Conservation (phyloP, 2,329 filamentous ascomycete genomes). For the Fusarium pseudonygamai region DNA sequence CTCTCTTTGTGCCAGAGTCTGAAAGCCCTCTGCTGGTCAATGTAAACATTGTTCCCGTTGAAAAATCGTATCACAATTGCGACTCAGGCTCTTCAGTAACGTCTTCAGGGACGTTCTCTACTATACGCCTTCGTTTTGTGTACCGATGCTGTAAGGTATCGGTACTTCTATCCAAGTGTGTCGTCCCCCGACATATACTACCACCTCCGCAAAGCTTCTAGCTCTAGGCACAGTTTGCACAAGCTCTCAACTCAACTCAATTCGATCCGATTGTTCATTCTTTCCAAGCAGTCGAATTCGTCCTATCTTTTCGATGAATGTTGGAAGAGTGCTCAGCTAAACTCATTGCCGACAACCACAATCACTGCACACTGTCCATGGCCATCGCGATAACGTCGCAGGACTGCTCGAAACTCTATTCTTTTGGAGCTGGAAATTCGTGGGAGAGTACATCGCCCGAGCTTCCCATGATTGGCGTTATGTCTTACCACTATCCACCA, state of each 20-base stretch:
- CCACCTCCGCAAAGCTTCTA: slow-evolving; percentile 3
- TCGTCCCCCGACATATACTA: slow-evolving; percentile 9
- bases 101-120: slow-evolving; percentile 15
- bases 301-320: neutral
- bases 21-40: neutral
- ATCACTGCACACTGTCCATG: slow-evolving; percentile 25
- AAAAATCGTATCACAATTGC: slow-evolving; percentile 4
- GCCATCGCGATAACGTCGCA: slow-evolving; percentile 26
- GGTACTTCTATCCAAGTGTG: slow-evolving; percentile 18
- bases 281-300: neutral
- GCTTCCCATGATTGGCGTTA: slow-evolving; percentile 41
- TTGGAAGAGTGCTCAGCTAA: neutral
- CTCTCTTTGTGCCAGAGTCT: neutral
- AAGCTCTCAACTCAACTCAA: slow-evolving; percentile 6
- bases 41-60: neutral
- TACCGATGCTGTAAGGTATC: slow-evolving; percentile 20
- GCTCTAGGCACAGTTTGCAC: neutral
- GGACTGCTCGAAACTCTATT: slow-evolving; percentile 18
- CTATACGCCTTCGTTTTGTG: slow-evolving; percentile 27
- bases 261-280: slow-evolving; percentile 8
- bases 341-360: neutral
- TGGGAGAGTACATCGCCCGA: slow-evolving; percentile 20
- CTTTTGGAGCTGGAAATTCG: slow-evolving; percentile 7
- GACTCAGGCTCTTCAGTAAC: slow-evolving; percentile 1
- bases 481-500: slow-evolving; percentile 62